phyloP scores from a whole-genome alignment of 1,284 basidiomycete genomes.

The Trametes versicolor region DNA sequence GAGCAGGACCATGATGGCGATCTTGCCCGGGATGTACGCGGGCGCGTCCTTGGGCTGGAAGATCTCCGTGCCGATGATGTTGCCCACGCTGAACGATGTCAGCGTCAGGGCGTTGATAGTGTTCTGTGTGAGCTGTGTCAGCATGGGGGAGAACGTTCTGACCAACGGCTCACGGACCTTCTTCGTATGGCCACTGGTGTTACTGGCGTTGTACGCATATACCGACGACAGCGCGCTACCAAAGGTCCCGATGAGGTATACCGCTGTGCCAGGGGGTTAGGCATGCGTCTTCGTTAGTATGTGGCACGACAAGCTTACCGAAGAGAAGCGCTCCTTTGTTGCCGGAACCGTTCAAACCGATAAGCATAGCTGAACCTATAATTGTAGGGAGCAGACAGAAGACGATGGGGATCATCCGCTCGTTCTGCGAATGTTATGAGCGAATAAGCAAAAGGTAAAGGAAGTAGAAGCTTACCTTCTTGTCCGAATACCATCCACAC shows the following conservation, averaged over 20 bases:
- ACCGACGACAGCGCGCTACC: conserved; percentile 65
- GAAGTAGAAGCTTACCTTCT: conserved; percentile 50
- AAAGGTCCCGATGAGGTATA: conserved; percentile 63
- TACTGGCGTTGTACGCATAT: conserved; percentile 71
- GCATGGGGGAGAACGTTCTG: neutral
- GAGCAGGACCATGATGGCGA: conserved; percentile 65
- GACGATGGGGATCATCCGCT: conserved; percentile 69
- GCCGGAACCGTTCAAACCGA: conserved; percentile 58
- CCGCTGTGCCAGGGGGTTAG: conserved; percentile 43
- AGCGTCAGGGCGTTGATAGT: conserved; percentile 66
- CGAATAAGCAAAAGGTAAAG: neutral
- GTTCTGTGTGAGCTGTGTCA: conserved; percentile 39
- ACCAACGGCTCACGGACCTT: conserved; percentile 45
- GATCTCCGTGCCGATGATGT: conserved; percentile 65
- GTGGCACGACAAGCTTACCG: conserved; percentile 46
- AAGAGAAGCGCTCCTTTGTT: conserved; percentile 64
- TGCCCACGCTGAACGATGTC: conserved; percentile 60
- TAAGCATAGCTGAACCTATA: conserved; percentile 63
- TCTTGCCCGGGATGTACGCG: conserved; percentile 66
- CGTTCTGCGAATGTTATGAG: conserved; percentile 32
- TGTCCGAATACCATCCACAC: conserved; percentile 74
- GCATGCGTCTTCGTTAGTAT: neutral
- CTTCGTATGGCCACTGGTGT: conserved; percentile 72
- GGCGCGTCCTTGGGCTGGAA: conserved; percentile 69
- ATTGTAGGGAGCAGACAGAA: conserved; percentile 68